Evolutionary conservation across 345 rosid species (phyloP).

Genomic region (Triadica sebifera): DNA sequence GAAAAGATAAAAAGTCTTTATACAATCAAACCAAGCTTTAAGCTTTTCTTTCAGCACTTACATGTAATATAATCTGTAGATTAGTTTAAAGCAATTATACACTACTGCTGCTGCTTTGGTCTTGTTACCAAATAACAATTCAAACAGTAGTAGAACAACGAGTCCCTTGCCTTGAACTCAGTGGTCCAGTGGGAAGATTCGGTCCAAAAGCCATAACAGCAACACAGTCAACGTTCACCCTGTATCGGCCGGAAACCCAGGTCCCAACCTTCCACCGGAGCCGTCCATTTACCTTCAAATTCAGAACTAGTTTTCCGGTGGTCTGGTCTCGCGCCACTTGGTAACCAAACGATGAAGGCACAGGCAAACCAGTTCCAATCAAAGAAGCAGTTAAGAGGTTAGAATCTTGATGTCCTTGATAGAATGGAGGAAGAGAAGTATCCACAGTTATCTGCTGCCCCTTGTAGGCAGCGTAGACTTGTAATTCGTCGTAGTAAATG

Average conservation of each 20-base stretch:
- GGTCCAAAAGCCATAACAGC: conserved; percentile 62
- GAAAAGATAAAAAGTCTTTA: neutral
- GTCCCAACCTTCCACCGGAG: conserved; percentile 82
- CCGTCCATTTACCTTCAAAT: conserved; percentile 59
- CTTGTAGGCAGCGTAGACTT: conserved; percentile 57
- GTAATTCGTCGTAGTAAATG: conserved; percentile 73
- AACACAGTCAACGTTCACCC: conserved; percentile 58
- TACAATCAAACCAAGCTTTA: neutral
- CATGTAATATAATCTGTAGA: neutral
- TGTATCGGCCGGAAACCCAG: conserved; percentile 77
- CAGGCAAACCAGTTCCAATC: conserved; percentile 58
- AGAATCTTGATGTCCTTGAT: conserved; percentile 64
- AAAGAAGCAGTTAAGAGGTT: conserved; percentile 63
- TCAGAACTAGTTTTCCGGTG: conserved; percentile 51
- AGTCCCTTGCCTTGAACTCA: conserved; percentile 54
- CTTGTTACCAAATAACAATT: conserved; percentile 7
- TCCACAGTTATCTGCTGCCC: conserved; percentile 76
- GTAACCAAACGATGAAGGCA: conserved; percentile 58
- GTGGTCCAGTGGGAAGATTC: conserved; percentile 40
- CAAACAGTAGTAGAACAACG: conserved; percentile 64
- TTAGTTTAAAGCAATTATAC: too few relatives aligned
- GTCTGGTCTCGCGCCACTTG: conserved; percentile 59
- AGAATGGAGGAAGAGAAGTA: conserved; percentile 65
- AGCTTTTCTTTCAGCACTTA: conserved; percentile 11
- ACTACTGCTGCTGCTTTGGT: neutral